These are phyloP conservation scores for Saitozyma sp. DNA, from an alignment of 768 basidiomycete species.

Conservation along the genomic window DNA sequence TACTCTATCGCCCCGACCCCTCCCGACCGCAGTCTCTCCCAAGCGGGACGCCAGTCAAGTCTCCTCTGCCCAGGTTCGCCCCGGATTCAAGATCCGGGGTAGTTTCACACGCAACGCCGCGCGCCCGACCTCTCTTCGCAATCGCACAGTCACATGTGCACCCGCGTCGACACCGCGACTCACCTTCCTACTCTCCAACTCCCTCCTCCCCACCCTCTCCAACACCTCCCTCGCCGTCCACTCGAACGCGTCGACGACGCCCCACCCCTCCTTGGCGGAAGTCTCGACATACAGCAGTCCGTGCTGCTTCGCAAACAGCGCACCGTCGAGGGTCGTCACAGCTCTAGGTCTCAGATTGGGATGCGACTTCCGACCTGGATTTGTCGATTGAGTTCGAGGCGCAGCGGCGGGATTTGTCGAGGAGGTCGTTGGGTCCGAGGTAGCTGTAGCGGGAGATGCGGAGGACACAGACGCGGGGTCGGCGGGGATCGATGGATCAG, in stretches of 20 bases:
- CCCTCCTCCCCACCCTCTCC: slow-evolving; percentile 20
- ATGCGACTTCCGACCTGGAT: not conserved
- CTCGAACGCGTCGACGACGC: slow-evolving; percentile 44
- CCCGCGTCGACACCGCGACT: slow-evolving; percentile 2
- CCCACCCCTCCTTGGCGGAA: slow-evolving; percentile 38
- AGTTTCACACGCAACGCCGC: too few relatives aligned
- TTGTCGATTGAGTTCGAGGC: too few relatives aligned
- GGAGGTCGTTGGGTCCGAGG: too few relatives aligned
- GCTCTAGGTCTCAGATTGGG: slow-evolving; percentile 2
- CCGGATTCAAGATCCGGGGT: too few relatives aligned
- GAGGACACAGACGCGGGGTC: not conserved
- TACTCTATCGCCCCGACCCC: too few relatives aligned
- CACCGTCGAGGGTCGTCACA: slow-evolving; percentile 17
- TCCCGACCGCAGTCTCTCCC: too few relatives aligned
- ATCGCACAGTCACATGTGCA: too few relatives aligned
- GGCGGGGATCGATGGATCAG: not conserved
- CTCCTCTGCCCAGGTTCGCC: too few relatives aligned
- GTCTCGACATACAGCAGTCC: slow-evolving; percentile 46
- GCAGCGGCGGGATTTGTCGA: too few relatives aligned
- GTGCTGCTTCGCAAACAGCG: slow-evolving; percentile 34
- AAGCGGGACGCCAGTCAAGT: too few relatives aligned
- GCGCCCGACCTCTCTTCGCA: too few relatives aligned
- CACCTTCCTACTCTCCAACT: slow-evolving; percentile 28
- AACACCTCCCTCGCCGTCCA: slow-evolving; percentile 43
- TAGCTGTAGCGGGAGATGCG: too few relatives aligned